phyloP scores from a whole-genome alignment of 2,329 filamentous ascomycete genomes.

The Pseudocercospora crystallina region DNA sequence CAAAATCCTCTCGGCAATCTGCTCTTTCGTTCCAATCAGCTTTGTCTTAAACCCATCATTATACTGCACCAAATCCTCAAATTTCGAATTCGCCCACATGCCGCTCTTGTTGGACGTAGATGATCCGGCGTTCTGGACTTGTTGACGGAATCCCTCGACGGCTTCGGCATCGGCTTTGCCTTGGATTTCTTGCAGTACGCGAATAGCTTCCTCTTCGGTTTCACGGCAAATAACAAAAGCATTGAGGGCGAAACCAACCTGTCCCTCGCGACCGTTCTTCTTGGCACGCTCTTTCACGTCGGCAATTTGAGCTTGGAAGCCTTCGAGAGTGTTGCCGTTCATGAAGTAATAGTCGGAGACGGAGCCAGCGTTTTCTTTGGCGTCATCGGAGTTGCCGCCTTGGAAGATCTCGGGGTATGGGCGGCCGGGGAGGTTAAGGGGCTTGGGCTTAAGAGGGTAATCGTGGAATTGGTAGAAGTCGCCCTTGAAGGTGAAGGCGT shows the following conservation, averaged over 20 bases:
- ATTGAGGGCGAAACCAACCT: slow-evolving; percentile 53
- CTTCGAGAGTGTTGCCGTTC: slow-evolving; percentile 57
- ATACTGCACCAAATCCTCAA: slow-evolving; percentile 56
- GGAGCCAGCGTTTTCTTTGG: slow-evolving; percentile 49
- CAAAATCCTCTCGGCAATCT: slow-evolving; percentile 52
- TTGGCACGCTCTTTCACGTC: slow-evolving; percentile 51
- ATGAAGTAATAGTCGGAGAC: slow-evolving; percentile 57
- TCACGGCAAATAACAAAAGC: slow-evolving; percentile 53
- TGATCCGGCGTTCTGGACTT: slow-evolving; percentile 52
- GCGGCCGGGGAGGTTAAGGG: slow-evolving; percentile 44
- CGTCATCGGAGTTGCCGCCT: slow-evolving; percentile 54
- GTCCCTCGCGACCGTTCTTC: slow-evolving; percentile 44
- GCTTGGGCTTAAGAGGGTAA: slow-evolving; percentile 53
- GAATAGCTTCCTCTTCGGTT: slow-evolving; percentile 52
- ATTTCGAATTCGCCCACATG: slow-evolving; percentile 55
- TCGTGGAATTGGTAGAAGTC: slow-evolving; percentile 56
- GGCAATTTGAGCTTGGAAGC: slow-evolving; percentile 51
- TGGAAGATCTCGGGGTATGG: slow-evolving; percentile 56
- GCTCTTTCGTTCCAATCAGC: slow-evolving; percentile 53
- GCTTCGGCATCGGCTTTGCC: slow-evolving; percentile 54
- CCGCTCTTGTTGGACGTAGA: slow-evolving; percentile 50
- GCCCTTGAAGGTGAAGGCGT: slow-evolving; percentile 50
- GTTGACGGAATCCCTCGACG: slow-evolving; percentile 50
- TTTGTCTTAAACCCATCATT: slow-evolving; percentile 59
- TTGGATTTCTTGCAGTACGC: slow-evolving; percentile 52